phyloP scores from a whole-genome alignment of 768 basidiomycete genomes.

The Lactarius deliciosus region DNA sequence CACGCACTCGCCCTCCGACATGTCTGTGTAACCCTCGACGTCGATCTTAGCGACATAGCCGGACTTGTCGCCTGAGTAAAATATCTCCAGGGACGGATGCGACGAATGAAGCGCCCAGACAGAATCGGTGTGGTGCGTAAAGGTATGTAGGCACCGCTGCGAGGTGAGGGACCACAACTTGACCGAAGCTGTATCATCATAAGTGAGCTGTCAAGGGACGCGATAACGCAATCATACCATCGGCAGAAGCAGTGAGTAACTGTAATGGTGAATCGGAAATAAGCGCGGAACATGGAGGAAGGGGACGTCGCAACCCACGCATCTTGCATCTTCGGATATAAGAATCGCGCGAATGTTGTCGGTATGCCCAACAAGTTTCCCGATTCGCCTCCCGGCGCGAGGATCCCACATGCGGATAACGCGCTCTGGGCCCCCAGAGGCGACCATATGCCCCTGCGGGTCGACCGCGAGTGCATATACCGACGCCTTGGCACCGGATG shows the following conservation, averaged over 20 bases:
- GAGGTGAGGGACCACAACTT: constrained; percentile 93
- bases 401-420: constrained; percentile 95
- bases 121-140: constrained; percentile 90
- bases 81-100: constrained; percentile 82
- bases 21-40: constrained; percentile 73
- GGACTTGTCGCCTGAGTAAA: constrained; percentile 93
- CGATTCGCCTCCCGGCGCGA: constrained; percentile 72
- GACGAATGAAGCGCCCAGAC: constrained; percentile 92
- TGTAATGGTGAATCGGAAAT: constrained; percentile 32
- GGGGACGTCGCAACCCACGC: constrained; percentile 52
- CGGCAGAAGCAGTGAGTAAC: constrained; percentile 85
- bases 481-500: constrained; percentile 63
- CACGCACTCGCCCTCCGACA: constrained; percentile 88
- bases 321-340: constrained; percentile 86
- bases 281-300: constrained; percentile 17
- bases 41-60: constrained; percentile 94
- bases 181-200: constrained; percentile 55
- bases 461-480: constrained; percentile 81
- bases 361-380: constrained; percentile 93
- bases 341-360: constrained; percentile 93
- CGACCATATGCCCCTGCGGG: constrained; percentile 75
- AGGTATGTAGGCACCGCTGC: constrained; percentile 92
- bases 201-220: constrained; percentile 4
- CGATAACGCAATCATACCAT: constrained; percentile 42
- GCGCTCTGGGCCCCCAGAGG: constrained; percentile 88